phyloP scores from a whole-genome alignment of 1,139 yeast genomes.

The Sugiyamaella novakii region DNA sequence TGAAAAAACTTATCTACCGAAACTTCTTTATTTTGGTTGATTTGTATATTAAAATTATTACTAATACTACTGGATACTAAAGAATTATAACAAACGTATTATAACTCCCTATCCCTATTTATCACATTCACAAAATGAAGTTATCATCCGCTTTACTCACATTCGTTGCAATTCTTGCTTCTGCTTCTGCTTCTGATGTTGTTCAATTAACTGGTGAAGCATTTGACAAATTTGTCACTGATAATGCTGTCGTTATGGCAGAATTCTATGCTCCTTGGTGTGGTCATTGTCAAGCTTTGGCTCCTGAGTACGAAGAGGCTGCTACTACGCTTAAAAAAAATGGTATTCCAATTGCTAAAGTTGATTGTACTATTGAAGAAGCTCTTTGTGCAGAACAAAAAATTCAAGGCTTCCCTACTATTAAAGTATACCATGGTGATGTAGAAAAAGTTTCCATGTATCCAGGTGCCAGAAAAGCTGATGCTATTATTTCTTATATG shows the following conservation, averaged over 20 bases:
- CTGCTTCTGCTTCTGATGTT: slow-evolving; percentile 85
- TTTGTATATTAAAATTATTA: slow-evolving; percentile 2
- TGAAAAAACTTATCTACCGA: too few species aligned
- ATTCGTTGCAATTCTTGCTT: slow-evolving; percentile 47
- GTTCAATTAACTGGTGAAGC: slow-evolving; percentile 58
- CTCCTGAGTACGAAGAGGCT: slow-evolving; percentile 86
- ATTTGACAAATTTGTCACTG: slow-evolving; percentile 65
- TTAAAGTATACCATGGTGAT: slow-evolving; percentile 75
- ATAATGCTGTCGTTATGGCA: slow-evolving; percentile 80
- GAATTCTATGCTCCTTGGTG: slow-evolving; percentile 99
- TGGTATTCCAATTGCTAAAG: slow-evolving; percentile 78
- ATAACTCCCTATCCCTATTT: too few species aligned
- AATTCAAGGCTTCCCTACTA: slow-evolving; percentile 88
- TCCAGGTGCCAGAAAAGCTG: slow-evolving; percentile 82
- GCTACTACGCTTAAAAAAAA: slow-evolving; percentile 71
- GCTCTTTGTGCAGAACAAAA: slow-evolving; percentile 75
- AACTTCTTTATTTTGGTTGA: too few species aligned
- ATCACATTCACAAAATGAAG: slow-evolving; percentile 29
- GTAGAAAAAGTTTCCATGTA: slow-evolving; percentile 54
- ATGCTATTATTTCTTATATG: slow-evolving; percentile 78
- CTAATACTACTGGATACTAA: too few species aligned
- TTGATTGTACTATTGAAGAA: slow-evolving; percentile 89
- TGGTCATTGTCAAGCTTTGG: slow-evolving; percentile 94
- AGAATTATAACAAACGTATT: too few species aligned
- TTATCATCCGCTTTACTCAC: slow-evolving; percentile 25